These are phyloP conservation scores for Sporobolomyces phaffii DNA, from an alignment of 768 basidiomycete genomes.

Conservation along the genomic window DNA sequence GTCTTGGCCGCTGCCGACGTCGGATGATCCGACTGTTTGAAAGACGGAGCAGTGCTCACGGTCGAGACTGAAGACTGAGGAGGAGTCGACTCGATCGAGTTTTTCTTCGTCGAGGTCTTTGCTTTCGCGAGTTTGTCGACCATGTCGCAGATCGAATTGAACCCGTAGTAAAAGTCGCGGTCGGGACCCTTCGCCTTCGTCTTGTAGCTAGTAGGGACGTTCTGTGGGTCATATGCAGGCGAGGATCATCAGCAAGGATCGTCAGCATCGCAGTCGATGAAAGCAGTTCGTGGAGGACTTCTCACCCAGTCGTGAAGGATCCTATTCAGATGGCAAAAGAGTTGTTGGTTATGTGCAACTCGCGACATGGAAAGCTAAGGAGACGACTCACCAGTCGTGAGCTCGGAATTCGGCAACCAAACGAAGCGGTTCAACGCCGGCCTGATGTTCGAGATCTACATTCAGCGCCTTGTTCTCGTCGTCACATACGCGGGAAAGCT, in stretches of 20 bases:
- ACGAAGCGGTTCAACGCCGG: constrained; percentile 19
- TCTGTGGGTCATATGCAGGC: too few species aligned
- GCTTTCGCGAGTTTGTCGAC: not conserved
- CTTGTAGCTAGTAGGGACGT: constrained; percentile 1
- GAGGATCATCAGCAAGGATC: too few species aligned
- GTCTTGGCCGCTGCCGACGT: not conserved
- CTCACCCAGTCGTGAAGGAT: constrained; percentile 12
- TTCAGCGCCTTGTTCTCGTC: too few species aligned
- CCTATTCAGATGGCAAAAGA: not conserved
- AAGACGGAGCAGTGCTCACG: too few species aligned
- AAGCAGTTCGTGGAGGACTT: not conserved
- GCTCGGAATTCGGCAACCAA: not conserved
- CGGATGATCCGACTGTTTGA: not conserved
- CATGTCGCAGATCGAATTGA: constrained; percentile 7
- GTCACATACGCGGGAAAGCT: not conserved
- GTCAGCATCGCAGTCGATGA: not conserved
- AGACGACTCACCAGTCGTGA: constrained; percentile 12
- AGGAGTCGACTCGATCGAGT: not conserved
- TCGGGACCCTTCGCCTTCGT: constrained; percentile 16
- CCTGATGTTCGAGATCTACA: too few species aligned
- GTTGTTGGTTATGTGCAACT: not conserved
- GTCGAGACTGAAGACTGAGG: not conserved
- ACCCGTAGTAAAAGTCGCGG: constrained; percentile 4
- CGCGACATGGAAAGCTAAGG: not conserved
- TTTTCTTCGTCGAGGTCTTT: not conserved